Base-by-base conservation (phyloP, 352 stramenopile genomes). In the Phytophthora capsici region DNA sequence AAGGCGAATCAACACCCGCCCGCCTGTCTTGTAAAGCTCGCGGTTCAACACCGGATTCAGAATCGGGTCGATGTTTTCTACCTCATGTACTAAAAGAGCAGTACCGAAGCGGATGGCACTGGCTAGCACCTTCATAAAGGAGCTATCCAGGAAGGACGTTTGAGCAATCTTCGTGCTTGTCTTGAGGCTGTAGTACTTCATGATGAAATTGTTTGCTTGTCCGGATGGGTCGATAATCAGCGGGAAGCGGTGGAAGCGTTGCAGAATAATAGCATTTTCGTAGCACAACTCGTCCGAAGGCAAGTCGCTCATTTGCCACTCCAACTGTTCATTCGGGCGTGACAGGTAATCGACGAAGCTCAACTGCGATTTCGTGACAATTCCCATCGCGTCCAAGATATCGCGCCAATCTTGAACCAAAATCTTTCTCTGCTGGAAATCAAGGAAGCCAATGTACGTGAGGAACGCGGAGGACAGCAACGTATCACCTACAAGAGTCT, bases 121-220 rank as follows among this genome's bases (percentile, higher is more conserved):
- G n/a, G 97, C 96, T 19, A 99, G 79, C n/a, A 98, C 98, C 75
- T 99, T 99, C 86, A 99, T 99, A 82, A 99, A 99, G 7, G 93
- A 97, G 40, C 96, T 97, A 71, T 99, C 98, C 51, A 99, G 77
- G 78, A 99, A 99, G 26, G 96, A 99, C 4, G 98, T 99, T 61
- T 99, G 98, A 48, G 97, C 86, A 55, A 99, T 99, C 66, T 97
- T 98, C 17, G 84, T 84, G 50, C 83, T 93, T 0, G 80, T 91
- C 66, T 98, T 93, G 17, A 96, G 75, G 41, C 90, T 88, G 68
- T 98, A 99, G 59, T 99, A 97, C 46, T 97, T 97, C 91, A 99
- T 97, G 48, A 99, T 90, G 71, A 99, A 99, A 63, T 96, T 92
- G 64, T 98, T 98, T 1, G 97, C 98, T 80, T 99, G 92, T 3